Conservation (phyloP, 2,329 filamentous ascomycete species). For the Fusarium kyushuense region DNA sequence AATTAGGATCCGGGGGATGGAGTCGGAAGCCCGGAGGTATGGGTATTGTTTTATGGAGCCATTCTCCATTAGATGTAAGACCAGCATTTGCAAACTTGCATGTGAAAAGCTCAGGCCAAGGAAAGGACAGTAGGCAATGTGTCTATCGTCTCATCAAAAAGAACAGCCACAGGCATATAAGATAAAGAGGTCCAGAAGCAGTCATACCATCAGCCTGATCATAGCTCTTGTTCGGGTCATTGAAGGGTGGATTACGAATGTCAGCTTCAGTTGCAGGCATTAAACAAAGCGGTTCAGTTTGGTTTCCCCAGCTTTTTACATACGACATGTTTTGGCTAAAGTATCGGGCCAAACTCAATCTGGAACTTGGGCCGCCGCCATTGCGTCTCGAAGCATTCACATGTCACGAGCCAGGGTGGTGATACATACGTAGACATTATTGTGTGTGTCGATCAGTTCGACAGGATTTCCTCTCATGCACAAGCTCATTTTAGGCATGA, state of each 20-base stretch:
- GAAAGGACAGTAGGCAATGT: not conserved
- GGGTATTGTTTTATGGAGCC: slow-evolving; percentile 29
- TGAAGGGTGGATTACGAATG: not conserved
- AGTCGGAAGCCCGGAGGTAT: slow-evolving; percentile 25
- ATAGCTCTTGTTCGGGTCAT: too few species aligned
- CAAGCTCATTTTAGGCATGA: slow-evolving; percentile 15
- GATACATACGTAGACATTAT: slow-evolving; percentile 1
- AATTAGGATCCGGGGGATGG: slow-evolving; percentile 25
- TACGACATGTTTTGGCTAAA: slow-evolving; percentile 25
- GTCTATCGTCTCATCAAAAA: not conserved
- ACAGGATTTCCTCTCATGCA: slow-evolving; percentile 24
- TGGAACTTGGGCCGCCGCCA: slow-evolving; percentile 37
- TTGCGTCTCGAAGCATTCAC: slow-evolving; percentile 31
- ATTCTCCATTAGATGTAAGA: not conserved
- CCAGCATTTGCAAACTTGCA: slow-evolving; percentile 17
- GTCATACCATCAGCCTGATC: not conserved
- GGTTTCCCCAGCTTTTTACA: slow-evolving; percentile 40
- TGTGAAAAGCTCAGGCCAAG: slow-evolving; percentile 31
- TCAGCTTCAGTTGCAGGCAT: not conserved
- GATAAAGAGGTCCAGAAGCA: not conserved
- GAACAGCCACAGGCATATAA: not conserved
- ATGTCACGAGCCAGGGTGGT: slow-evolving; percentile 30
- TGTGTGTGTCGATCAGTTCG: slow-evolving; percentile 27
- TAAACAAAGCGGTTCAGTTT: slow-evolving; percentile 14
- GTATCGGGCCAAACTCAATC: slow-evolving; percentile 37